phyloP scores from a whole-genome alignment of 2,329 filamentous ascomycete species.

The Xylaria sp. region DNA sequence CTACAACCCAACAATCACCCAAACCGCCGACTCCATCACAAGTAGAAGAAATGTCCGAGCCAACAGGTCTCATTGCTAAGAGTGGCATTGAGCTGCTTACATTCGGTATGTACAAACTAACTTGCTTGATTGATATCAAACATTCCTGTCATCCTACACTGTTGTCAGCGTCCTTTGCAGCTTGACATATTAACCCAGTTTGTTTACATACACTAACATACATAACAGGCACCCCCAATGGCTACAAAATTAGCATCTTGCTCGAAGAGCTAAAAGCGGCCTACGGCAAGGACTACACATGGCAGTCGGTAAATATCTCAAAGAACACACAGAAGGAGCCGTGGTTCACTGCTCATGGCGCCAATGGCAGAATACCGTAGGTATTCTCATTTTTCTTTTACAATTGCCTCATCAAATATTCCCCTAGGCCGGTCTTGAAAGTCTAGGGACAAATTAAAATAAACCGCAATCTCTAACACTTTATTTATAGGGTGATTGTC shows the following conservation, averaged over 20 bases:
- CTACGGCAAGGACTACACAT: slow-evolving; percentile 69
- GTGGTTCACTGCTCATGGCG: slow-evolving; percentile 71
- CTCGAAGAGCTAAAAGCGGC: slow-evolving; percentile 74
- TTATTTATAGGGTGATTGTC: slow-evolving; percentile 59
- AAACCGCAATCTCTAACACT: neutral
- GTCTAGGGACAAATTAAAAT: neutral
- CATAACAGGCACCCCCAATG: slow-evolving; percentile 60
- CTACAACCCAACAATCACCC: slow-evolving; percentile 14
- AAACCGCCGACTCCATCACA: slow-evolving; percentile 7
- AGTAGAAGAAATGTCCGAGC: slow-evolving; percentile 51
- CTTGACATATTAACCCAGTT: neutral
- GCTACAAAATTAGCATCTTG: slow-evolving; percentile 67
- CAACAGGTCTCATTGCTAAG: slow-evolving; percentile 68
- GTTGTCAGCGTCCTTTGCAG: slow-evolving; percentile 24
- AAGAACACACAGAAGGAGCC: slow-evolving; percentile 73
- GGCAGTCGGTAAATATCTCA: slow-evolving; percentile 67
- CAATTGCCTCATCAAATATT: neutral
- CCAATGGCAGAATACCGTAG: slow-evolving; percentile 62
- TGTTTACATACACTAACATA: slow-evolving; percentile 14
- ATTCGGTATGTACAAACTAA: slow-evolving; percentile 50
- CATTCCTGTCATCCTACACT: neutral
- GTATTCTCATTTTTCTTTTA: slow-evolving; percentile 61
- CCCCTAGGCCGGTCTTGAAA: neutral
- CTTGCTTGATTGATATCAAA: neutral
- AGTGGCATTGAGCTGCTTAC: slow-evolving; percentile 74